Percentiles rank a stretch among this genome's conserved stretches.
Evolutionary conservation across 1,284 basidiomycete genomes (phyloP).

Genomic region (Pholiota adiposa): DNA sequence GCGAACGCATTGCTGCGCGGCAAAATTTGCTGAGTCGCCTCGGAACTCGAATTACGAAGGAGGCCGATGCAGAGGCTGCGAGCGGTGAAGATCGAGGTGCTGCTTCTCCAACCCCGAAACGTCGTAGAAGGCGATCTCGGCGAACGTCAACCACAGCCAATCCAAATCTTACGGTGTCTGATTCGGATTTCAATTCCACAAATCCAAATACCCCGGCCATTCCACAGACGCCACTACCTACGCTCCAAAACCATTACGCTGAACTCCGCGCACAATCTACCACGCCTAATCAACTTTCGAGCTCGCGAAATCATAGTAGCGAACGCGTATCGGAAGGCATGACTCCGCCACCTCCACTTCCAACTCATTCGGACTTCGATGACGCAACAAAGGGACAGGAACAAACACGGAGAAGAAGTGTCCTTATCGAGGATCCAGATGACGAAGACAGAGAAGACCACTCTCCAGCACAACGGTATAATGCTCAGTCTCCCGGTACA

Average conservation of each 20-base stretch:
- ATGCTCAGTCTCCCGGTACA: constrained; percentile 28
- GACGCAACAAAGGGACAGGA: constrained; percentile 35
- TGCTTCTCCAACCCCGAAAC: constrained; percentile 52
- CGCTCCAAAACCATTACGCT: constrained; percentile 36
- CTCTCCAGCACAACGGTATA: constrained; percentile 37
- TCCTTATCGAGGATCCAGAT: constrained; percentile 74
- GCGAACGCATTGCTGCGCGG: constrained; percentile 72
- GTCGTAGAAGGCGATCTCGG: constrained; percentile 61
- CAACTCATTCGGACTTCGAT: constrained; percentile 19
- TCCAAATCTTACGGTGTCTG: constrained; percentile 55
- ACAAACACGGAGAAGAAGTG: constrained; percentile 60
- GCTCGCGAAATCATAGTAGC: constrained; percentile 31
- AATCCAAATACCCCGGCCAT: constrained; percentile 65
- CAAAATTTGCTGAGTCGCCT: constrained; percentile 66
- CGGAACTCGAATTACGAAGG: constrained; percentile 63
- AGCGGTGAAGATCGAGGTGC: constrained; percentile 65
- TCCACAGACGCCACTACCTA: constrained; percentile 54
- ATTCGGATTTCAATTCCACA: constrained; percentile 64
- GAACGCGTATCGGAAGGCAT: constrained; percentile 30
- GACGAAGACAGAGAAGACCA: constrained; percentile 42
- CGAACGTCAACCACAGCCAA: constrained; percentile 54
- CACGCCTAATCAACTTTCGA: constrained; percentile 44
- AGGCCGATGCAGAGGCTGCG: constrained; percentile 62
- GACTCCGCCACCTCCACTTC: constrained; percentile 25
- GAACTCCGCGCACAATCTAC: constrained; percentile 43